A percentile compares a stretch with the other conserved stretches of the same genome.
Conservation (phyloP, 306 rosid species). For the Hippophae rhamnoides region DNA sequence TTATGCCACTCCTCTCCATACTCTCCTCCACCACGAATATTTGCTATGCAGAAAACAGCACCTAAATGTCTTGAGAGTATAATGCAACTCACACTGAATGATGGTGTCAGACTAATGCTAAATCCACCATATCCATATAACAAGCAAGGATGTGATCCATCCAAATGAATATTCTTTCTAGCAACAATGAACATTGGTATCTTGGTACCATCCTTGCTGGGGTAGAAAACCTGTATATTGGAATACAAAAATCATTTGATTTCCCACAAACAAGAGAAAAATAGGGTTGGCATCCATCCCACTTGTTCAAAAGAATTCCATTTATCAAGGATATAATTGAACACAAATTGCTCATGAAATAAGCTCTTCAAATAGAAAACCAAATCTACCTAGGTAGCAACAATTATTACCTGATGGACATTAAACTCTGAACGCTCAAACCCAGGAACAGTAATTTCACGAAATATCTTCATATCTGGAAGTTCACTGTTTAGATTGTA, state of each 20-base stretch:
- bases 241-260: not conserved
- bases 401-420: slow-evolving; percentile 54
- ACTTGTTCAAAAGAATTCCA: too few relatives aligned
- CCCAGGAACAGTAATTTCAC: slow-evolving; percentile 69
- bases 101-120: slow-evolving; percentile 66
- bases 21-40: slow-evolving; percentile 98
- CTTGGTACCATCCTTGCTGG: slow-evolving; percentile 77
- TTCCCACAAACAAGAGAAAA: too few relatives aligned
- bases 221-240: slow-evolving; percentile 58
- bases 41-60: slow-evolving; percentile 68
- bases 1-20: slow-evolving; percentile 99
- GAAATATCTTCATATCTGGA: slow-evolving; percentile 71
- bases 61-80: slow-evolving; percentile 73
- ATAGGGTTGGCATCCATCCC: not conserved
- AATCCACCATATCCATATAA: slow-evolving; percentile 91
- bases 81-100: slow-evolving; percentile 60
- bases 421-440: slow-evolving; percentile 65
- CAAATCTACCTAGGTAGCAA: not conserved
- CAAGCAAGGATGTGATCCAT: slow-evolving; percentile 93
- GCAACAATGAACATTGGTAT: slow-evolving; percentile 76
- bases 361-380: too few relatives aligned
- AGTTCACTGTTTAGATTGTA: slow-evolving; percentile 48
- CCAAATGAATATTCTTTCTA: slow-evolving; percentile 53
- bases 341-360: too few relatives aligned
- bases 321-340: too few relatives aligned